phyloP scores from a whole-genome alignment of 768 basidiomycete species.

The Tulasnella sp. region DNA sequence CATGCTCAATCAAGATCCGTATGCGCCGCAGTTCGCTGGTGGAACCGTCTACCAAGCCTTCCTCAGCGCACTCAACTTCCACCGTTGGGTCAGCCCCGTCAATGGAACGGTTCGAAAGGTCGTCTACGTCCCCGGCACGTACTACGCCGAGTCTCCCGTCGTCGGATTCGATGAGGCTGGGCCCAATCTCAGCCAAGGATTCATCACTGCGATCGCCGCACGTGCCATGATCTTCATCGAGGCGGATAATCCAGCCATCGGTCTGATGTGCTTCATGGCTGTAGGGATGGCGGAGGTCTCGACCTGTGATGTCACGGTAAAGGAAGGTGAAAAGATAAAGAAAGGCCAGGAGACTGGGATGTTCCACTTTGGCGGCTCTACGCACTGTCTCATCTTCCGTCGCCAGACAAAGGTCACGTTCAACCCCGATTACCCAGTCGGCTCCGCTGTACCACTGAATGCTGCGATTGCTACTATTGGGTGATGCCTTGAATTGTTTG shows the following conservation, averaged over 20 bases:
- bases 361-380: conserved; percentile 56
- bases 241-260: conserved; percentile 40
- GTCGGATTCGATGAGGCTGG: conserved; percentile 19
- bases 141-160: conserved; percentile 21
- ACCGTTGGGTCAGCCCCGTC: conserved; percentile 54
- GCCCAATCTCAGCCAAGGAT: conserved; percentile 29
- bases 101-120: conserved; percentile 36
- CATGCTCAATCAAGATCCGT: conserved; percentile 38
- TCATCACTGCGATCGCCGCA: conserved; percentile 36
- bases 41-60: conserved; percentile 44
- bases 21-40: conserved; percentile 35
- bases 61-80: conserved; percentile 43
- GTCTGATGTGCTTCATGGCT: conserved; percentile 45
- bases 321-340: conserved; percentile 33
- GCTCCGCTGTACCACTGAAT: too few relatives aligned
- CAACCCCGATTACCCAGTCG: too few relatives aligned
- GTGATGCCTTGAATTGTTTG: too few relatives aligned
- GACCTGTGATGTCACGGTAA: conserved; percentile 43
- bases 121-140: conserved; percentile 36
- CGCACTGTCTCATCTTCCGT: conserved; percentile 38
- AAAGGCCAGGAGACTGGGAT: conserved; percentile 49
- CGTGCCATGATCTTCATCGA: conserved; percentile 46
- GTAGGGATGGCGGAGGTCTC: conserved; percentile 56
- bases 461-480: too few relatives aligned
- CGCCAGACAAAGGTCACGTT: conserved; percentile 23